Evolutionary conservation across 768 basidiomycete species (phyloP), one percentile per base, ranked within the genome.

Genomic region (Vishniacozyma victoriae): DNA sequence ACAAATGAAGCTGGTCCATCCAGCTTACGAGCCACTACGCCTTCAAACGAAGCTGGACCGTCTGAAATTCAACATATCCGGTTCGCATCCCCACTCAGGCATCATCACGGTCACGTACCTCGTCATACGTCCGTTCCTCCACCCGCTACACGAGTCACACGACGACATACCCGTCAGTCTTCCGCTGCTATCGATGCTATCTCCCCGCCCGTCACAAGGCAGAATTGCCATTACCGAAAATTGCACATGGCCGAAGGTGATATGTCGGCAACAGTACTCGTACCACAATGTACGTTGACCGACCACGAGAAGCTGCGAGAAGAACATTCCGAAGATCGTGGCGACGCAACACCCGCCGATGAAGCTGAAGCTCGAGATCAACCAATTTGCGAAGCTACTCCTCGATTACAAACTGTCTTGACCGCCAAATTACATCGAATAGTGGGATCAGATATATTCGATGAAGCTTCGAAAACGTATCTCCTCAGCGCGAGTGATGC

Each of bases 191-290:
- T n/a, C n/a, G n/a, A n/a, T n/a, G n/a, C n/a, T n/a, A n/a, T n/a
- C n/a, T n/a, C n/a, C n/a, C n/a, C n/a, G n/a, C 61, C 61, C 3
- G 48, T 64, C 40, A 70, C 65, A 16, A 59, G 69, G 16, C 68
- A 66, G 0, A 66, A 68, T 20, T 71, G 69, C 49, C 46, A 35
- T 19, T 71, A 71, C 41, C 60, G 61, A 42, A 68, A 67, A 36
- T 53, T 70, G 9, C 50, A 49, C 4, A 47, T 67, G 3, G 20
- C 45, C 0, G 59, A 61, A 15, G 48, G 54, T 19, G 59, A 54
- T 6, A 26, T 54, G 7, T 41, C 52, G 12, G 57, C 59, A 5
- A 47, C 57, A n/a, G 46, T 67, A 1, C 48, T 67, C 11, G 62
- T 54, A 3, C 65, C 65, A 6, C 62, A 64, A 41, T 67, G 65